A percentile compares a stretch with the other conserved stretches of the same genome.
Evolutionary conservation across 140 eudicot species (phyloP).

Genomic region (Bidens hawaiensis): DNA sequence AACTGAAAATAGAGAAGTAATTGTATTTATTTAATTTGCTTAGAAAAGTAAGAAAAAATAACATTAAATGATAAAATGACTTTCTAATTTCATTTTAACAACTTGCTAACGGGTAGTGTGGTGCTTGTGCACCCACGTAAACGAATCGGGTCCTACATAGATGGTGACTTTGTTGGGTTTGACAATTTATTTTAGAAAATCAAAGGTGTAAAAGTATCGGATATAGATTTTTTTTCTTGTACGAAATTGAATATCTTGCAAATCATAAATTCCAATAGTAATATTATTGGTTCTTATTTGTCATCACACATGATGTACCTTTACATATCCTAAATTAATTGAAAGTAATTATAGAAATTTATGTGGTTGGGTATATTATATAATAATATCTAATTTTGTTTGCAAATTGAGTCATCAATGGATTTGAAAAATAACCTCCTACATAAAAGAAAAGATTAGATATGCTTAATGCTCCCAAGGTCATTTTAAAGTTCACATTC

Average conservation of each 20-base stretch:
- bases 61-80: conserved; percentile 5
- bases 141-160: conserved; percentile 41
- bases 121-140: conserved; percentile 62
- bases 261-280: background rate
- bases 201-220: conserved; percentile 10
- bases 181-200: conserved; percentile 28
- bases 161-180: conserved; percentile 39
- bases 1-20: background rate
- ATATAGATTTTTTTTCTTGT: background rate
- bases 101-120: conserved; percentile 35
- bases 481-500: too few species aligned
- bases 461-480: too few species aligned
- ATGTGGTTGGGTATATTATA: background rate
- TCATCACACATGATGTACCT: background rate
- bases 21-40: background rate
- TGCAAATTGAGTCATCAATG: too few species aligned
- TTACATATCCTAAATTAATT: background rate
- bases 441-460: too few species aligned
- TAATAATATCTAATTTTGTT: too few species aligned
- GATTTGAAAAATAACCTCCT: too few species aligned
- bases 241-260: conserved; percentile 10
- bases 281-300: background rate
- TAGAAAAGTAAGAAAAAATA: conserved; percentile 8
- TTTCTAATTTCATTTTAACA: conserved; percentile 13
- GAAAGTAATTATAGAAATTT: too few species aligned